phyloP scores from a whole-genome alignment of 139 green algal genomes.

The Asterochloris erici region DNA sequence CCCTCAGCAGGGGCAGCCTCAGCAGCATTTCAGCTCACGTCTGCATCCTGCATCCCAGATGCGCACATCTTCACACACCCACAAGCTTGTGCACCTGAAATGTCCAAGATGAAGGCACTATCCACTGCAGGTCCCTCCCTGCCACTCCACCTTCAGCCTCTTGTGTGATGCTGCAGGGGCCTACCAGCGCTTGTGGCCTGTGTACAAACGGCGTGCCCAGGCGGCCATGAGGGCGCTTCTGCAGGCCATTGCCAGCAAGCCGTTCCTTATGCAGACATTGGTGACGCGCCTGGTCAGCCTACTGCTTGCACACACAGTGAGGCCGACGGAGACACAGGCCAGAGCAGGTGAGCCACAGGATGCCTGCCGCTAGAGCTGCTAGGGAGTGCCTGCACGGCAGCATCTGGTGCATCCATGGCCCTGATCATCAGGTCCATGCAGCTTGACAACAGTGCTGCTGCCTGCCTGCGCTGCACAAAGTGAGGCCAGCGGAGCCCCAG shows the following conservation, averaged over 20 bases:
- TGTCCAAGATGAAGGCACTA: too few relatives aligned
- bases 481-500: background rate
- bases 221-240: slow-evolving; percentile 16
- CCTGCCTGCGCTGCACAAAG: background rate
- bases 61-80: too few relatives aligned
- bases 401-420: too few relatives aligned
- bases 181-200: slow-evolving; percentile 19
- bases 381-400: background rate
- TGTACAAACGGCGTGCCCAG: slow-evolving; percentile 12
- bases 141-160: background rate
- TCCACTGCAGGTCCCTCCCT: too few relatives aligned
- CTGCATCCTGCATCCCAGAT: too few relatives aligned
- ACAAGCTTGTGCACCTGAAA: too few relatives aligned
- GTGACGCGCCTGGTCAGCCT: slow-evolving; percentile 1
- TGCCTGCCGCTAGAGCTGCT: background rate
- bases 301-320: slow-evolving; percentile 15
- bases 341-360: background rate
- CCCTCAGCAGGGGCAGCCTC: too few relatives aligned
- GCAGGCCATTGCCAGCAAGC: background rate
- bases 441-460: background rate
- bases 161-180: background rate
- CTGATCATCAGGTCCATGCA: too few relatives aligned
- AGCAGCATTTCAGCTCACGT: too few relatives aligned
- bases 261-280: background rate
- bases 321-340: background rate